Evolutionary conservation across 2,329 filamentous ascomycete genomes (phyloP).

Genomic region (Fusarium decemcellulare): DNA sequence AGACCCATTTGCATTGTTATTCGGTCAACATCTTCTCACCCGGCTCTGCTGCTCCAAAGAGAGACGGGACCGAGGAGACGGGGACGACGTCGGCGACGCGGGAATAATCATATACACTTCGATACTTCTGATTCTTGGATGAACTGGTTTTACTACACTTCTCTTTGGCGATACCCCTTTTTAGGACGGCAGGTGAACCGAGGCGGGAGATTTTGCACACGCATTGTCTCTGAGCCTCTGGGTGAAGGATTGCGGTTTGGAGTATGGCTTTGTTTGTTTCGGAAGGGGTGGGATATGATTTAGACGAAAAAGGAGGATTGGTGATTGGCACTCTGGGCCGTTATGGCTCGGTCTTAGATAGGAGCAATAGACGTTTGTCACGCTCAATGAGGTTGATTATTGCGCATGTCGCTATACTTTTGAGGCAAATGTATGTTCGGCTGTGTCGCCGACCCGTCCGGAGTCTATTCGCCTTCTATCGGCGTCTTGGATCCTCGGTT

Average conservation of each 20-base stretch:
- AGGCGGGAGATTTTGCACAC: constrained; percentile 7
- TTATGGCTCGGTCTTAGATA: constrained; percentile 41
- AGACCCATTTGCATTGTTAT: constrained; percentile 38
- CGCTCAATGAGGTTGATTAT: constrained; percentile 18
- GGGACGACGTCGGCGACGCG: constrained; percentile 44
- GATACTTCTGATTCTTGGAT: constrained; percentile 43
- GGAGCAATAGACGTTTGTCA: constrained; percentile 42
- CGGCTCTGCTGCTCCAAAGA: constrained; percentile 42
- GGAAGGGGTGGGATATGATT: constrained; percentile 45
- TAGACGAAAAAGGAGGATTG: constrained; percentile 45
- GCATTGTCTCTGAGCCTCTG: constrained; percentile 10
- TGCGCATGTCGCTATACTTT: not conserved
- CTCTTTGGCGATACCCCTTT: constrained; percentile 54
- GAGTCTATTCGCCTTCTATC: constrained; percentile 1
- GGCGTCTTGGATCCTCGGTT: constrained; percentile 7
- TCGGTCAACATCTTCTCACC: constrained; percentile 45
- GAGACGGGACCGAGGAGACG: constrained; percentile 40
- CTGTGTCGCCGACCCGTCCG: not conserved
- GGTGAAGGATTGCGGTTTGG: constrained; percentile 49
- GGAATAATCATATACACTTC: constrained; percentile 44
- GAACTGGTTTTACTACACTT: constrained; percentile 48
- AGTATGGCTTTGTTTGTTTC: constrained; percentile 49
- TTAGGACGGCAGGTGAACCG: constrained; percentile 44
- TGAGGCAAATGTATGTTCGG: not conserved
- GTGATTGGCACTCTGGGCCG: constrained; percentile 41